Base-by-base conservation (phyloP, 192 early-diverging fungal genomes). In the Chytriomyces confervae region DNA sequence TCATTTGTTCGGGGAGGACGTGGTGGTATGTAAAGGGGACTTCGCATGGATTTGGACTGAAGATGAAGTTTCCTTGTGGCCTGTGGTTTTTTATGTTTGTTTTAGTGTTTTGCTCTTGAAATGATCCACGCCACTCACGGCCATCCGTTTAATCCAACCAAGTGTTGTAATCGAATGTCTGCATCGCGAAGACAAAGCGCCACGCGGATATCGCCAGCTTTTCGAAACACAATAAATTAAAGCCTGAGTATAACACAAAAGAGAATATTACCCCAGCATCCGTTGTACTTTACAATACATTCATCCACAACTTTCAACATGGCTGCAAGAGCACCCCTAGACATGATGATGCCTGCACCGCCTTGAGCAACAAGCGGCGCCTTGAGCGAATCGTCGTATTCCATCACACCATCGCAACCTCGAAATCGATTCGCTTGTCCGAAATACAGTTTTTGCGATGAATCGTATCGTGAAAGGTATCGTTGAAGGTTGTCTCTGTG, bases 221-320 rank as follows among this genome's bases (percentile, higher is more conserved):
- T 81, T 27, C 78, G 83, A 67, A 62, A 62, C 23, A 23, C 53
- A 20, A 18, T 57, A 57, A 20, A 57, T 18, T 57, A 8, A 53
- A 10, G 18, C 51, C 51, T 53, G 9, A 53, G 51, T 53, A 10
- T 53, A n/a, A n/a, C n/a, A n/a, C n/a, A n/a, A n/a, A n/a, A n/a
- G n/a, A n/a, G n/a, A n/a, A n/a, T n/a, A n/a, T n/a, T n/a, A 45
- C 88, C 89, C 86, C 86, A 90, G 73, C 88, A 90, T 45, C 57
- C 70, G 18, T 77, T 66, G 78, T 89, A 89, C 50, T 71, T 63
- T 11, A 62, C 66, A 44, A 89, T 81, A 70, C 88, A 89, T 11
- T 47, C 67, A 46, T 82, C 81, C 3, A 85, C 13, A 60, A 66
- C 74, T 5, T 49, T 49, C 63, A 84, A 45, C 73, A 89, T 81